A percentile compares a stretch with the other conserved stretches of the same genome.
Conservation (phyloP, 768 basidiomycete genomes). For the Termitomyces sp. region DNA sequence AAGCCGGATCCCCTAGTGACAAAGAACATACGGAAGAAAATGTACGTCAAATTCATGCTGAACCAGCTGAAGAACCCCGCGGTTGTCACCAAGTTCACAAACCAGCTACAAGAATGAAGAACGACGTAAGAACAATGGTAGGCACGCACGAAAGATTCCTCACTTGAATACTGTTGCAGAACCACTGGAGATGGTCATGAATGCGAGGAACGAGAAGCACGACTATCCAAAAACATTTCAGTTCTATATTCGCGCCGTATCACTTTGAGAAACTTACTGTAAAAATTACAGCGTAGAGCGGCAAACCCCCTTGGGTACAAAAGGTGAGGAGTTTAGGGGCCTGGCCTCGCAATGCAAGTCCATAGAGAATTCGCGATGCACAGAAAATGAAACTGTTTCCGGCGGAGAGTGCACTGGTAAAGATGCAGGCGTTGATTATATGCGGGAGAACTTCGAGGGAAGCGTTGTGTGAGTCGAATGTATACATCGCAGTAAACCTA, state of each 20-base stretch:
- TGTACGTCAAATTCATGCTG: slow-evolving; percentile 66
- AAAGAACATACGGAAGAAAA: slow-evolving; percentile 58
- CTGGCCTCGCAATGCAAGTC: slow-evolving; percentile 49
- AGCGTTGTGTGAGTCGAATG: background rate
- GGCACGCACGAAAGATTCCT: background rate
- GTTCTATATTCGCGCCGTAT: background rate
- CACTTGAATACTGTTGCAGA: slow-evolving; percentile 57
- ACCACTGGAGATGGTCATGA: slow-evolving; percentile 63
- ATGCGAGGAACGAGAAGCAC: slow-evolving; percentile 47
- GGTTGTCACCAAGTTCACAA: slow-evolving; percentile 64
- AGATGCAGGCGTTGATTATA: slow-evolving; percentile 70
- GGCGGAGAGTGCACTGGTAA: slow-evolving; percentile 72
- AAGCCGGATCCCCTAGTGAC: background rate
- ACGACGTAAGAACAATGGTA: background rate
- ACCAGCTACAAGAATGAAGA: slow-evolving; percentile 43
- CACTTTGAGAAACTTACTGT: slow-evolving; percentile 22
- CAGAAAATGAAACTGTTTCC: slow-evolving; percentile 65
- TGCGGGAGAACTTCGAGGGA: slow-evolving; percentile 46
- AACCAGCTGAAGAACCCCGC: slow-evolving; percentile 70
- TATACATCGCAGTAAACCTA: slow-evolving; percentile 12
- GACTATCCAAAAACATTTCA: slow-evolving; percentile 13
- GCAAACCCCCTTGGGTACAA: slow-evolving; percentile 47
- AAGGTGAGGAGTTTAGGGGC: slow-evolving; percentile 40
- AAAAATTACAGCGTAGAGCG: slow-evolving; percentile 35
- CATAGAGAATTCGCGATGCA: slow-evolving; percentile 48